Percentiles rank a stretch among this genome's conserved stretches.
phyloP scores from a whole-genome alignment of 2,329 filamentous ascomycete genomes.

The Ceratocystis lukuohia region DNA sequence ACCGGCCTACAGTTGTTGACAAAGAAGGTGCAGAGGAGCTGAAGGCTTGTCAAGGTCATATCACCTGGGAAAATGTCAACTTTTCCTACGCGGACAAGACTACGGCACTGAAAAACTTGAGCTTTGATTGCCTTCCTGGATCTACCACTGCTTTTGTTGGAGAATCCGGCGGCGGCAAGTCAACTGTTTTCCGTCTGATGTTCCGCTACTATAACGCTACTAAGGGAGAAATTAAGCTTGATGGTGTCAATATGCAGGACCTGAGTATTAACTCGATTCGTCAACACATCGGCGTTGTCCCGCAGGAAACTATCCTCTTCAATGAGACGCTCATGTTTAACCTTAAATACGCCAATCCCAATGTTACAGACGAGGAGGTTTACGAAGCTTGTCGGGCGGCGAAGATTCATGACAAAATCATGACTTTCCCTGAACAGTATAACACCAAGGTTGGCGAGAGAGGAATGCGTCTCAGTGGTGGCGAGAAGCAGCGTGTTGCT shows the following conservation, averaged over 20 bases:
- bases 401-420: conserved; percentile 84
- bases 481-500: conserved; percentile 85
- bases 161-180: conserved; percentile 93
- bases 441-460: conserved; percentile 83
- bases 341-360: conserved; percentile 72
- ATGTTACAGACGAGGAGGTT: conserved; percentile 68
- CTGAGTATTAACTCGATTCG: conserved; percentile 90
- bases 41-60: conserved; percentile 59
- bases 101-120: conserved; percentile 69
- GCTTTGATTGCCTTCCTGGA: conserved; percentile 74
- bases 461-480: conserved; percentile 72
- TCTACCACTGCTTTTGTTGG: conserved; percentile 94
- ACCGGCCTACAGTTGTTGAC: conserved; percentile 83
- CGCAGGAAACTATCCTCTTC: conserved; percentile 90
- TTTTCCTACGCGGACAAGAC: conserved; percentile 84
- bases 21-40: conserved; percentile 50
- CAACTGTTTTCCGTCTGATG: conserved; percentile 85
- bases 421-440: conserved; percentile 78
- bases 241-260: conserved; percentile 70
- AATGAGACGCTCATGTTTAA: conserved; percentile 95
- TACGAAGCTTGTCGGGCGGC: conserved; percentile 71
- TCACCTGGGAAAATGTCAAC: conserved; percentile 75
- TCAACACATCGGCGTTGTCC: conserved; percentile 84
- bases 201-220: conserved; percentile 91
- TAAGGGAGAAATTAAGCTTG: conserved; percentile 67